Conservation (phyloP, 352 stramenopile species). For the Blastocystis sp. region DNA sequence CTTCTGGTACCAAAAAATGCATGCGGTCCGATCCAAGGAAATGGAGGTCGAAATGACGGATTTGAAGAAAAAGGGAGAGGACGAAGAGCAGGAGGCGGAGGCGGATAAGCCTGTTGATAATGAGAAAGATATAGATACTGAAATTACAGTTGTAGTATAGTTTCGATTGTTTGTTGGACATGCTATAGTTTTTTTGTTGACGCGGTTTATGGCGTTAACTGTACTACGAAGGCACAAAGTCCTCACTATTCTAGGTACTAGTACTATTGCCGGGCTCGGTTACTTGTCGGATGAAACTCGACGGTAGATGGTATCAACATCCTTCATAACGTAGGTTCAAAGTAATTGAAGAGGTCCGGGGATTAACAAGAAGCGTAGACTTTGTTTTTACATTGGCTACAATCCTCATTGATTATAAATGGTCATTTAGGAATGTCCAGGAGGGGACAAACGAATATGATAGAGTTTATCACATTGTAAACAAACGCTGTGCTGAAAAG, state of each 20-base stretch:
- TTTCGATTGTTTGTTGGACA: slow-evolving; percentile 8
- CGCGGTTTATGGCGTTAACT: background rate
- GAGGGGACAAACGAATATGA: slow-evolving; percentile 5
- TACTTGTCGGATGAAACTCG: background rate
- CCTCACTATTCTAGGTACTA: background rate
- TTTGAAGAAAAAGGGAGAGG: slow-evolving; percentile 22
- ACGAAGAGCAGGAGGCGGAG: background rate
- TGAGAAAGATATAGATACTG: background rate
- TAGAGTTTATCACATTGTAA: slow-evolving; percentile 15
- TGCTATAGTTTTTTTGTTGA: background rate
- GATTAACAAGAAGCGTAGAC: slow-evolving; percentile 20
- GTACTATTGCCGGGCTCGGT: background rate
- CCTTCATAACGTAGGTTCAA: background rate
- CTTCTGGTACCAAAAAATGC: background rate
- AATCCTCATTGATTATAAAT: slow-evolving; percentile 46
- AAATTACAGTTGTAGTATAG: background rate
- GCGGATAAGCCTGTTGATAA: background rate
- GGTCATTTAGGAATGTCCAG: slow-evolving; percentile 14
- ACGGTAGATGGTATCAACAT: background rate
- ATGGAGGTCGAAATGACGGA: background rate
- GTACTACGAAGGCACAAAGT: background rate
- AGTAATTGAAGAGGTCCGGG: background rate
- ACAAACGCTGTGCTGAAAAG: slow-evolving; percentile 18
- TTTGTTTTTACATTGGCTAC: slow-evolving; percentile 3
- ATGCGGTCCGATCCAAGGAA: background rate